phyloP scores from a whole-genome alignment of 1,139 yeast genomes.

The Candida smagusa region DNA sequence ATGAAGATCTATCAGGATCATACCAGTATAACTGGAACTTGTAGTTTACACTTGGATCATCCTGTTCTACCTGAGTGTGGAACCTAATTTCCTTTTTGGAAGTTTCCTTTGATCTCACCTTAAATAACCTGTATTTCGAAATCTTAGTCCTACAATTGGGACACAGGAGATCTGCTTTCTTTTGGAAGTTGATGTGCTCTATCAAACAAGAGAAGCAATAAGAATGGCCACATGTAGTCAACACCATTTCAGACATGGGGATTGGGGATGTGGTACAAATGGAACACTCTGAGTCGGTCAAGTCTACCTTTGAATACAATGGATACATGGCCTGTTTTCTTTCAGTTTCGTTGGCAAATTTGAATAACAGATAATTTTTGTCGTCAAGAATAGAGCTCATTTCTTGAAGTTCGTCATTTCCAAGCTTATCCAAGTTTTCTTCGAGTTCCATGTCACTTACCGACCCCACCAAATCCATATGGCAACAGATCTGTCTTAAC shows the following conservation, averaged over 20 bases:
- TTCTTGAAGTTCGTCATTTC: no score
- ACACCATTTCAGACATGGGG: conserved; percentile 49
- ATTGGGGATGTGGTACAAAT: conserved; percentile 75
- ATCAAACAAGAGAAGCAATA: conserved; percentile 74
- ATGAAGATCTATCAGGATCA: conserved; percentile 55
- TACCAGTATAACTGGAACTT: conserved; percentile 38
- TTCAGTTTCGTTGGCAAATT: conserved; percentile 33
- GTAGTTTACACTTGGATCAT: conserved; percentile 21
- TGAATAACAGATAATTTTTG: conserved; percentile 15
- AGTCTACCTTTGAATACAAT: conserved; percentile 18
- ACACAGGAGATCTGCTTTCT: conserved; percentile 36
- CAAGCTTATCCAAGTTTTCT: conserved; percentile 11
- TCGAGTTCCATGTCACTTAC: conserved; percentile 37
- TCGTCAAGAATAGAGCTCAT: conserved; percentile 10
- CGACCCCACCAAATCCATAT: conserved; percentile 58
- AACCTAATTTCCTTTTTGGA: conserved; percentile 32
- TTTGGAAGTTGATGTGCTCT: conserved; percentile 60
- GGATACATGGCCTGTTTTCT: conserved; percentile 29
- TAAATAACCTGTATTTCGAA: conserved; percentile 43
- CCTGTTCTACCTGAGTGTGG: conserved; percentile 22
- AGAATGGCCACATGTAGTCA: conserved; percentile 80
- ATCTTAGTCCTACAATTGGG: conserved; percentile 57
- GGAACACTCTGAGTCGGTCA: conserved; percentile 72
- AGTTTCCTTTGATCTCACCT: conserved; percentile 28
- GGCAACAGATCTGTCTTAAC: conserved; percentile 87